Conservation (phyloP, 768 basidiomycete species). For the Leccinum pellstonianum region DNA sequence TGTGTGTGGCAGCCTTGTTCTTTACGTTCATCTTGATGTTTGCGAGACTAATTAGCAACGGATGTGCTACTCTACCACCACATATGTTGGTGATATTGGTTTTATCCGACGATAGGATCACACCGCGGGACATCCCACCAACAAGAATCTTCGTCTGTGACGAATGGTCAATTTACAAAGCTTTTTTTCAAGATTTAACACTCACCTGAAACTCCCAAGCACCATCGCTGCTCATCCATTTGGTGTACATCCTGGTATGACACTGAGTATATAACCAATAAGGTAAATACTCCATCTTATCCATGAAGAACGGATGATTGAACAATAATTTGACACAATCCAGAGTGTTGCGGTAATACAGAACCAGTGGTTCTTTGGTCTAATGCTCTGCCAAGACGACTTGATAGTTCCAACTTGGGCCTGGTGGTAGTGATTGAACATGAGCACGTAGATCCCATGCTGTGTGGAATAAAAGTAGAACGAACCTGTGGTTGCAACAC, state of each 20-base stretch:
- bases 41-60: background rate
- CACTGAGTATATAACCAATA: background rate
- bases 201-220: constrained; percentile 29
- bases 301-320: background rate
- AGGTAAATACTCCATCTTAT: background rate
- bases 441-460: background rate
- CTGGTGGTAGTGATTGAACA: background rate
- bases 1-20: background rate
- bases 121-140: background rate
- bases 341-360: background rate
- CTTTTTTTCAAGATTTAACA: too few species aligned
- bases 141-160: too few species aligned
- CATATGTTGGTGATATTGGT: background rate
- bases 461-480: too few species aligned
- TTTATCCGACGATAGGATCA: background rate
- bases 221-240: constrained; percentile 22
- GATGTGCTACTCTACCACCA: background rate
- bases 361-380: background rate
- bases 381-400: background rate
- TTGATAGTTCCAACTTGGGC: background rate
- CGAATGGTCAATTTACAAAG: too few species aligned
- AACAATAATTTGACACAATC: background rate
- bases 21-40: background rate
- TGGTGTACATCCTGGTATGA: constrained; percentile 8
- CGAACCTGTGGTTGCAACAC: too few species aligned